Evolutionary conservation across 1,284 basidiomycete species (phyloP).

Genomic region (Phellinidium pouzarii): DNA sequence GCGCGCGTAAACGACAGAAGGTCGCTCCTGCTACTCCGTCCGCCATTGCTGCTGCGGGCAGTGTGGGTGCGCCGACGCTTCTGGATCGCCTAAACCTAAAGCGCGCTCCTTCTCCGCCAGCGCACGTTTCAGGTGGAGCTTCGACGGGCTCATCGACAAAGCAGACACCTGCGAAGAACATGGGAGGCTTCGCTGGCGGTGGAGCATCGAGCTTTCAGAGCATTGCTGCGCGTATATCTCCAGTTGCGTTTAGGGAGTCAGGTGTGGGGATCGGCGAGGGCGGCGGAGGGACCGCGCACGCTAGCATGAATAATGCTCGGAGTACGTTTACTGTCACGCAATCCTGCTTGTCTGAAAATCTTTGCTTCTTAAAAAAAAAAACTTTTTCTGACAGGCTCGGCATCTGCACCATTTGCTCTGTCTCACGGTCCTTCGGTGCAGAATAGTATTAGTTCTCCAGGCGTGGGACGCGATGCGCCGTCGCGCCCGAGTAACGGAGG

Average conservation of each 20-base stretch:
- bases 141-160: neutral
- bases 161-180: neutral
- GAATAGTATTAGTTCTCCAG: too few species aligned
- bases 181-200: neutral
- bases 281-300: neutral
- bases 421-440: conserved; percentile 2
- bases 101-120: neutral
- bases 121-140: neutral
- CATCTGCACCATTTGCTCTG: too few species aligned
- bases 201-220: neutral
- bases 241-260: neutral
- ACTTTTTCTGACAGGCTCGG: too few species aligned
- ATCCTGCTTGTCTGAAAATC: neutral
- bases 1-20: conserved; percentile 31
- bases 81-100: conserved; percentile 36
- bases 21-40: conserved; percentile 17
- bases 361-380: too few species aligned
- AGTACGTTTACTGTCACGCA: neutral
- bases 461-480: neutral
- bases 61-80: conserved; percentile 32
- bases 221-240: neutral
- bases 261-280: neutral
- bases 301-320: neutral
- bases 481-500: neutral
- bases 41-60: conserved; percentile 15